Evolutionary conservation across 73 alveolate species (phyloP).

Genomic region (Halteria grandinella): DNA sequence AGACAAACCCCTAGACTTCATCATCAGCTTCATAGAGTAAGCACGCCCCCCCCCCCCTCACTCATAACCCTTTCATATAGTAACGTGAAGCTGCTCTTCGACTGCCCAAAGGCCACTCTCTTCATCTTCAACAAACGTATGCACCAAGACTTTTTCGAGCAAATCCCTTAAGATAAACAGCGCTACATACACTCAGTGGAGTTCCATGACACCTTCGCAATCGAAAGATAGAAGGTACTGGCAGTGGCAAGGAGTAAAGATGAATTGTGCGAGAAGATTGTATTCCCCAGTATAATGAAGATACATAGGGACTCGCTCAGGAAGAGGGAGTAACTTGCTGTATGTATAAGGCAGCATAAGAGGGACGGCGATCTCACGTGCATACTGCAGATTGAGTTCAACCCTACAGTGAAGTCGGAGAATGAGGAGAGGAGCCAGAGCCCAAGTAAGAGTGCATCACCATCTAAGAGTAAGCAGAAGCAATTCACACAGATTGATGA

Average conservation of each 20-base stretch:
- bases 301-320: constrained; percentile 17
- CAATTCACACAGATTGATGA: constrained; percentile 2
- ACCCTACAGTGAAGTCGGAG: background rate
- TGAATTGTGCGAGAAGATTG: background rate
- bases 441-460: background rate
- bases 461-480: background rate
- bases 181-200: constrained; percentile 18
- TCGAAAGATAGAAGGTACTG: background rate
- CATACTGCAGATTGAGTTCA: constrained; percentile 2
- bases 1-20: constrained; percentile 1
- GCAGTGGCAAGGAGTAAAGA: constrained; percentile 22
- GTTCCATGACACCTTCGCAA: constrained; percentile 11
- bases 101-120: constrained; percentile 5
- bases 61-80: background rate
- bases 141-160: background rate
- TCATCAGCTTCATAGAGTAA: constrained; percentile 19
- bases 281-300: constrained; percentile 5
- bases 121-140: background rate
- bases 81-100: constrained; percentile 12
- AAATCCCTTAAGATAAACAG: background rate
- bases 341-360: constrained; percentile 10
- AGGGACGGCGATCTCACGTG: constrained; percentile 9
- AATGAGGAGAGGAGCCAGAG: background rate
- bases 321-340: background rate
- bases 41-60: no score